phyloP scores from a whole-genome alignment of 2,329 filamentous ascomycete species.

The Pseudogymnoascus verrucosus region DNA sequence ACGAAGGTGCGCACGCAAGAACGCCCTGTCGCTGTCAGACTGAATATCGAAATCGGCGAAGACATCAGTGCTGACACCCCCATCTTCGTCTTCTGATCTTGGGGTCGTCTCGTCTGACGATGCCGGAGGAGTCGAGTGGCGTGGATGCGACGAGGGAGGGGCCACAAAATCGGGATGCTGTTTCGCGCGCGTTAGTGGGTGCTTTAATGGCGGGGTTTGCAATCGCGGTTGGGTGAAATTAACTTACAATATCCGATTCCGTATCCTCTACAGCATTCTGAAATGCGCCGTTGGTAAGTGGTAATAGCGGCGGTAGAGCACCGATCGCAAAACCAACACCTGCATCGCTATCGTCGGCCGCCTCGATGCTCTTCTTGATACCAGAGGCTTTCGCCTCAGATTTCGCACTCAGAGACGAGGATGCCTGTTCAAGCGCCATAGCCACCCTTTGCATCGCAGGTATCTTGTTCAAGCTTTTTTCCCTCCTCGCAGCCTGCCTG shows the following conservation, averaged over 20 bases:
- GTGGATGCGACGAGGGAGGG: conserved; percentile 1
- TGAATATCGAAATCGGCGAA: neutral
- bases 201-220: neutral
- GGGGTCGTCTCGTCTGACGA: neutral
- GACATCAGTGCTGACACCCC: neutral
- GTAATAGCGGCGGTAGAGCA: neutral
- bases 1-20: neutral
- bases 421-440: neutral
- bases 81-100: neutral
- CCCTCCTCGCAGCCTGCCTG: conserved; percentile 5
- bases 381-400: neutral
- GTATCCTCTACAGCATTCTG: neutral
- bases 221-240: neutral
- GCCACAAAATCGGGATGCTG: conserved; percentile 2
- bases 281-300: conserved; percentile 6
- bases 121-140: neutral
- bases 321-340: neutral
- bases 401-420: neutral
- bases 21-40: neutral
- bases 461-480: conserved; percentile 9
- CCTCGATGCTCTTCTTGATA: neutral
- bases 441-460: conserved; percentile 6
- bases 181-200: neutral
- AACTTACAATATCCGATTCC: neutral
- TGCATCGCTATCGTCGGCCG: neutral